phyloP scores from a whole-genome alignment of 306 rosid species.

The Casuarina cunninghamiana region DNA sequence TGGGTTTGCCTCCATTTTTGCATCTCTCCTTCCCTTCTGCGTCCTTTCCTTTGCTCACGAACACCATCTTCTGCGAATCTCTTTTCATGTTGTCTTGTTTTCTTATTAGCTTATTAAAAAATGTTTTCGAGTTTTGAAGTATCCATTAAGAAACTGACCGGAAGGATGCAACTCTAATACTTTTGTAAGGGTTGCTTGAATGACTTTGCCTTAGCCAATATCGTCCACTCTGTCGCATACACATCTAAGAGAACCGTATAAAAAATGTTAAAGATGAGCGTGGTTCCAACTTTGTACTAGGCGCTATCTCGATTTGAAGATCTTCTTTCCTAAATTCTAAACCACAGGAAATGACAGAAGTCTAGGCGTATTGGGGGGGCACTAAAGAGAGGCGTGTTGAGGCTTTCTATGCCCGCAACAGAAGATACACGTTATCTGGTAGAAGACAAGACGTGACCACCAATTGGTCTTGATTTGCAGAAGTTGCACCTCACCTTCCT shows the following conservation, averaged over 20 bases:
- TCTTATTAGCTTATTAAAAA: no score
- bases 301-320: neutral
- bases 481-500: neutral
- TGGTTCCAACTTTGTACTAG: neutral
- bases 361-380: neutral
- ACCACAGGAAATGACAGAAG: neutral
- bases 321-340: conserved; percentile 20
- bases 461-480: neutral
- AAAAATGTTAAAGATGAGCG: neutral
- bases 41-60: no score
- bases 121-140: no score
- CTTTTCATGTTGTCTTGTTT: no score
- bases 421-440: neutral
- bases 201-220: no score
- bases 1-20: no score
- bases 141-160: no score
- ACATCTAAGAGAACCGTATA: neutral
- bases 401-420: neutral
- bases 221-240: no score
- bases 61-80: no score
- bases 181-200: no score
- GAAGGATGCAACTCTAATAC: no score
- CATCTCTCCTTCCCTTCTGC: no score
- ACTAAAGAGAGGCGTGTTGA: neutral
- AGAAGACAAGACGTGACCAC: neutral